Evolutionary conservation across 202 grass and related monocot species (phyloP).

Genomic region (Tripidium arundinaceum): DNA sequence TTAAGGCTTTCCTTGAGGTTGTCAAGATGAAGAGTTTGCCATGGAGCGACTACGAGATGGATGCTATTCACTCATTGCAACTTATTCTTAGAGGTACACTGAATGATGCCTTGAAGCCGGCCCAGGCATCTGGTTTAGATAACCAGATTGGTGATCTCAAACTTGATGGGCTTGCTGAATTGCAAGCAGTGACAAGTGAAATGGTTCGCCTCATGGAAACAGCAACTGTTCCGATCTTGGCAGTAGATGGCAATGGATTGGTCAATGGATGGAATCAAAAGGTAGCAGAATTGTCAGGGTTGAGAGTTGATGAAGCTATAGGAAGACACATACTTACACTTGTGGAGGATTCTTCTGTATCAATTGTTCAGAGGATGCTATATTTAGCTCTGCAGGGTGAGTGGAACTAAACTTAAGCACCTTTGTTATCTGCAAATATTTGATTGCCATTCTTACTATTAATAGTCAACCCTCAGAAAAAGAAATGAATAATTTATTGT

Average conservation of each 20-base stretch:
- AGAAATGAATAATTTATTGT: background rate
- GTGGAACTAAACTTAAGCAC: background rate
- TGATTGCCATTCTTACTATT: constrained; percentile 19
- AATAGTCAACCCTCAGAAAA: background rate
- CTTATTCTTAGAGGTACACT: constrained; percentile 70
- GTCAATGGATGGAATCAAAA: constrained; percentile 94
- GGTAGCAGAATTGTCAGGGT: constrained; percentile 55
- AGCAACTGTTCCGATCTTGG: constrained; percentile 79
- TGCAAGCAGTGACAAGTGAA: constrained; percentile 86
- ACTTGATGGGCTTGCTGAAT: constrained; percentile 67
- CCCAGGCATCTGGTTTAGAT: constrained; percentile 26
- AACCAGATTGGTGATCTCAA: constrained; percentile 60
- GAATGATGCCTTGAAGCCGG: constrained; percentile 24
- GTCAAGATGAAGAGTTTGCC: constrained; percentile 82
- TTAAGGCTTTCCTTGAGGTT: constrained; percentile 90
- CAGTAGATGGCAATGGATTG: constrained; percentile 70
- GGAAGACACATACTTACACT: constrained; percentile 82
- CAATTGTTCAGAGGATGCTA: constrained; percentile 72
- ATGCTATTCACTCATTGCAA: constrained; percentile 89
- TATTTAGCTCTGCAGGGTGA: constrained; percentile 73
- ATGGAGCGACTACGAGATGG: constrained; percentile 92
- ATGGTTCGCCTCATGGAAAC: constrained; percentile 94
- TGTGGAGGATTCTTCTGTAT: constrained; percentile 59
- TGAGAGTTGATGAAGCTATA: constrained; percentile 68
- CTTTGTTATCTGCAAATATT: constrained; percentile 3